Evolutionary conservation across 2,329 filamentous ascomycete species (phyloP).

Genomic region (Fusarium sp.): DNA sequence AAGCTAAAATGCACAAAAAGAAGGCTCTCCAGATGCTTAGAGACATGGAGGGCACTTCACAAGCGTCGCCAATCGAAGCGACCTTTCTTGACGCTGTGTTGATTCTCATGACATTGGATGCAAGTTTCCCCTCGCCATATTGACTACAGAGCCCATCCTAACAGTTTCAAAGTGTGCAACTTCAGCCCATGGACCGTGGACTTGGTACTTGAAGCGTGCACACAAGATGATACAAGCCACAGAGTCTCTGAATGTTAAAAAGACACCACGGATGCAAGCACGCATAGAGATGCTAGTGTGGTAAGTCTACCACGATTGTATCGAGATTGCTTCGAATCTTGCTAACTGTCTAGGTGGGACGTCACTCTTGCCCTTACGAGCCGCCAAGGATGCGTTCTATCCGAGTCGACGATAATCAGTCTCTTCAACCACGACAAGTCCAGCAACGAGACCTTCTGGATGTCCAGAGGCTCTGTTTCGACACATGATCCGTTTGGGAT

Average conservation of each 20-base stretch:
- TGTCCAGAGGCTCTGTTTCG: slow-evolving; percentile 45
- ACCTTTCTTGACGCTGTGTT: slow-evolving; percentile 43
- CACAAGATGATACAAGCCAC: slow-evolving; percentile 39
- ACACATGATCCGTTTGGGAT: slow-evolving; percentile 42
- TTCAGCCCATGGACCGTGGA: slow-evolving; percentile 47
- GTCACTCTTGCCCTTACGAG: slow-evolving; percentile 47
- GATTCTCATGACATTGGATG: slow-evolving; percentile 48
- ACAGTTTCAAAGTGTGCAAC: slow-evolving; percentile 41
- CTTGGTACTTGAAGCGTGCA: slow-evolving; percentile 38
- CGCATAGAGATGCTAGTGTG: slow-evolving; percentile 47
- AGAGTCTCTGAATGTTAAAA: slow-evolving; percentile 19
- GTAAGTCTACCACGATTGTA: not conserved
- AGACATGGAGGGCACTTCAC: slow-evolving; percentile 9
- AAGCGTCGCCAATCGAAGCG: slow-evolving; percentile 1
- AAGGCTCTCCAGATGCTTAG: slow-evolving; percentile 41
- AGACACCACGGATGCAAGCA: slow-evolving; percentile 38
- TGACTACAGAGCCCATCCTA: too few species aligned
- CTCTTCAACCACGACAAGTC: slow-evolving; percentile 28
- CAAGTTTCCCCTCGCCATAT: slow-evolving; percentile 7
- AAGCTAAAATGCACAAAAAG: slow-evolving; percentile 37
- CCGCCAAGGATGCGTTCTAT: slow-evolving; percentile 42
- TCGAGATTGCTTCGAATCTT: not conserved
- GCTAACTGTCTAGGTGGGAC: slow-evolving; percentile 42
- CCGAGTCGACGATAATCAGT: slow-evolving; percentile 22
- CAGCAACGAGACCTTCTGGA: slow-evolving; percentile 44